A percentile compares a stretch with the other conserved stretches of the same genome.
phyloP scores from a whole-genome alignment of 169 alveolate genomes.

The Plasmodium gallinaceum region DNA sequence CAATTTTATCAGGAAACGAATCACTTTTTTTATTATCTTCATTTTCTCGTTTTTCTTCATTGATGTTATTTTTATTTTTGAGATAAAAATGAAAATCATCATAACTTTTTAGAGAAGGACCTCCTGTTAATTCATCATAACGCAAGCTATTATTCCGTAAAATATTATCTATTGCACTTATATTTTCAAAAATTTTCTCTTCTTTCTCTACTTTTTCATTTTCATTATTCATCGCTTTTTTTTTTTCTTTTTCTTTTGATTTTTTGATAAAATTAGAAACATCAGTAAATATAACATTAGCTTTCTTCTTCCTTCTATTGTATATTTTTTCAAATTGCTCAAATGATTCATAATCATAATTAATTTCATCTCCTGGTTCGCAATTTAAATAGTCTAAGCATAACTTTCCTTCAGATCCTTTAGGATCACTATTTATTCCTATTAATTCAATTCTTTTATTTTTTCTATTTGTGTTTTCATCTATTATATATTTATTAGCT shows the following conservation, averaged over 20 bases:
- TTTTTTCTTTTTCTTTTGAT: conserved; percentile 20
- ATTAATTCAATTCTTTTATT: conserved; percentile 41
- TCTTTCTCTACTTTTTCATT: neutral
- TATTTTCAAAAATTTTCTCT: neutral
- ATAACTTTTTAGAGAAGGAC: neutral
- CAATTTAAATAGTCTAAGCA: conserved; percentile 27
- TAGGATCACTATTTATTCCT: conserved; percentile 70
- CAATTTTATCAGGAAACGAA: neutral
- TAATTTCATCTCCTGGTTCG: neutral
- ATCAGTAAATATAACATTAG: conserved; percentile 44
- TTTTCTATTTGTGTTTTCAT: conserved; percentile 11
- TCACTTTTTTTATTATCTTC: neutral
- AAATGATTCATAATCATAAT: conserved; percentile 36
- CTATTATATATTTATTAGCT: conserved; percentile 48
- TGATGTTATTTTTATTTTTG: neutral
- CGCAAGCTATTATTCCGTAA: conserved; percentile 5
- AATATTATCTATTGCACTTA: conserved; percentile 6
- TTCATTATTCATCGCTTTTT: neutral
- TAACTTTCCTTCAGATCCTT: conserved; percentile 62
- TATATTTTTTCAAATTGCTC: conserved; percentile 34
- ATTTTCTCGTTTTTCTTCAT: neutral
- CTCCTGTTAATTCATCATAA: neutral
- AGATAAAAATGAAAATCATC: neutral
- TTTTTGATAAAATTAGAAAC: conserved; percentile 42
- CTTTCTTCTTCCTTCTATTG: conserved; percentile 27